phyloP scores from a whole-genome alignment of 176 grass and related monocot species.

The Avena sativa region DNA sequence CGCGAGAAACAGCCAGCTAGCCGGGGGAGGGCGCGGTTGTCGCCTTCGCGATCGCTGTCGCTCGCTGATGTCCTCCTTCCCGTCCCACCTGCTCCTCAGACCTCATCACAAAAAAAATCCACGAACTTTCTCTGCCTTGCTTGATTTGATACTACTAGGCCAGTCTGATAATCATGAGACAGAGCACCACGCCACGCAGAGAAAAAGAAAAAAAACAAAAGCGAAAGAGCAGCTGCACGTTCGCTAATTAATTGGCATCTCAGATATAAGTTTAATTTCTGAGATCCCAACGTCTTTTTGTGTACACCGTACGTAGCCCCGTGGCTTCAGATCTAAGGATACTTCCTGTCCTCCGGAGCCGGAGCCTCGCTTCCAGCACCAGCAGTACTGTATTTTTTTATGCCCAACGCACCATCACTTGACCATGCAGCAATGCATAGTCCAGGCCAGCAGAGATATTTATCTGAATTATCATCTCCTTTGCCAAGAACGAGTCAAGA shows the following conservation, averaged over 20 bases:
- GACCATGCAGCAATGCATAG: neutral
- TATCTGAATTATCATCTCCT: neutral
- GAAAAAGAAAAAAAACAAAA: no score
- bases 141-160: no score
- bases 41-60: neutral
- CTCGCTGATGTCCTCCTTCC: neutral
- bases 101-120: neutral
- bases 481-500: conserved; percentile 40
- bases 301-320: neutral
- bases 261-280: neutral
- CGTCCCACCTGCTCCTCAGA: conserved; percentile 29
- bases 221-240: neutral
- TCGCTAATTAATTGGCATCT: neutral
- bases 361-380: neutral
- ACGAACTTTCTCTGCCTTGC: neutral
- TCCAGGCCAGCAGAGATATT: neutral
- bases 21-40: neutral
- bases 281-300: conserved; percentile 2
- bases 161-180: no score
- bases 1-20: neutral
- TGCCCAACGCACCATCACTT: conserved; percentile 10
- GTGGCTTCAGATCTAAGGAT: conserved; percentile 17
- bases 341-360: neutral
- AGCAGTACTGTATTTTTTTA: neutral
- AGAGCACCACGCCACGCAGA: no score